These are phyloP conservation scores for Castanea mollissima DNA, from an alignment of 306 rosid species.

Conservation along the genomic window DNA sequence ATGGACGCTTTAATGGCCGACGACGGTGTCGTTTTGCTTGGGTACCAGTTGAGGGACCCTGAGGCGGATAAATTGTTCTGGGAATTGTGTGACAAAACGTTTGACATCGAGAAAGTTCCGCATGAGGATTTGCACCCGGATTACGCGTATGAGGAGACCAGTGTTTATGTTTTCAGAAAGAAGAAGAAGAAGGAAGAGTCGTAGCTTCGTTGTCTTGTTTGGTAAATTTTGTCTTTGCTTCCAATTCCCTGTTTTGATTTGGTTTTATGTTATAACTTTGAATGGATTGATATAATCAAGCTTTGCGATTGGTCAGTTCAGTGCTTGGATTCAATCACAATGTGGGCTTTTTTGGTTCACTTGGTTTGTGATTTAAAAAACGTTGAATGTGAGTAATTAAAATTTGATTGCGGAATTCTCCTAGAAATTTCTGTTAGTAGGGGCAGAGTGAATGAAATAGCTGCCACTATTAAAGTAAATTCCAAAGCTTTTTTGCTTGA, in stretches of 20 bases:
- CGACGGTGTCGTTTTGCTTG: slow-evolving; percentile 73
- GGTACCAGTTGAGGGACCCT: slow-evolving; percentile 72
- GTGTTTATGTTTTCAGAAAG: slow-evolving; percentile 64
- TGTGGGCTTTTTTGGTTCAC: too few relatives aligned
- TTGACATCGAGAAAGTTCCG: slow-evolving; percentile 55
- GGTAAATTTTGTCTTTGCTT: not conserved
- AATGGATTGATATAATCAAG: not conserved
- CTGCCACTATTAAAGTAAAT: too few relatives aligned
- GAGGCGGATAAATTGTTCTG: slow-evolving; percentile 75
- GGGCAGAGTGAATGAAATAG: too few relatives aligned
- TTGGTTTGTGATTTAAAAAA: not conserved
- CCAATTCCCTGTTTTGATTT: too few relatives aligned
- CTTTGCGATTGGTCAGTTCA: too few relatives aligned
- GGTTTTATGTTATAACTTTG: not conserved
- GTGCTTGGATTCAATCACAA: too few relatives aligned
- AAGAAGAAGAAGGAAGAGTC: slow-evolving; percentile 33
- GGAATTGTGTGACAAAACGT: slow-evolving; percentile 49
- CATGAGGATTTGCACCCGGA: slow-evolving; percentile 69
- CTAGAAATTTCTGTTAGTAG: not conserved
- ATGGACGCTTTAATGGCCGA: slow-evolving; percentile 58
- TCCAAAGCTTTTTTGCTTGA: too few relatives aligned
- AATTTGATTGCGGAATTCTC: not conserved
- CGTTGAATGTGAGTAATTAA: not conserved
- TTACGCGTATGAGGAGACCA: slow-evolving; percentile 76
- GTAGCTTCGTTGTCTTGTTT: not conserved